Conservation (phyloP, 768 basidiomycete species). For the Leccinum boreale region DNA sequence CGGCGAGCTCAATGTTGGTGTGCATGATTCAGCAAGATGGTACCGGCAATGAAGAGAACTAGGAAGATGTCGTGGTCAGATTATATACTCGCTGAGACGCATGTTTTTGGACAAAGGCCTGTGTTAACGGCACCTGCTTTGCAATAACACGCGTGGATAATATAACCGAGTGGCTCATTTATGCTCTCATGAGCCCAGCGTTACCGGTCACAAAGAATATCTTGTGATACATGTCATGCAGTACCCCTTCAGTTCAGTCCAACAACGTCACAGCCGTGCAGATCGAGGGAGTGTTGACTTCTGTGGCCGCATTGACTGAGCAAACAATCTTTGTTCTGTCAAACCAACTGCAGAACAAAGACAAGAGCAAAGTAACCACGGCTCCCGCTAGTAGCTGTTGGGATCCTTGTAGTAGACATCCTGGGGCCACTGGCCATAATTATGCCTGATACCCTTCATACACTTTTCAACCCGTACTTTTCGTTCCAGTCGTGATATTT, state of each 20-base stretch:
- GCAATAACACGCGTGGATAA: not conserved
- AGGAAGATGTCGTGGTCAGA: not conserved
- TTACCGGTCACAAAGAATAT: not conserved
- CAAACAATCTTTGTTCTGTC: not conserved
- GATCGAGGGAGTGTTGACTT: not conserved
- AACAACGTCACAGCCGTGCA: not conserved
- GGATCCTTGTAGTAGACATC: not conserved
- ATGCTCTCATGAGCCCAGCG: not conserved
- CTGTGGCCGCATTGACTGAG: not conserved
- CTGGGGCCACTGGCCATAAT: not conserved
- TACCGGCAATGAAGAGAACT: not conserved
- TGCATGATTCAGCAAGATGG: constrained; percentile 3
- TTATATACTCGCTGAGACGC: constrained; percentile 2
- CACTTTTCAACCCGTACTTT: constrained; percentile 21
- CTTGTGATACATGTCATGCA: not conserved
- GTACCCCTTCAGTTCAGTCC: not conserved
- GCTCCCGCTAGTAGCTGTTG: not conserved
- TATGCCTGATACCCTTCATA: constrained; percentile 1
- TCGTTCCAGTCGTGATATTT: constrained; percentile 73
- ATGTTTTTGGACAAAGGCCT: constrained; percentile 8
- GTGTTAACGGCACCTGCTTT: not conserved
- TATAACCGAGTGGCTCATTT: constrained; percentile 1
- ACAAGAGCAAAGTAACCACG: not conserved
- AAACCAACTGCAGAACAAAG: not conserved
- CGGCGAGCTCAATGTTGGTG: constrained; percentile 13